These are phyloP conservation scores for Pterocarpus macrocarpus DNA, from an alignment of 306 rosid genomes.

Conservation along the genomic window DNA sequence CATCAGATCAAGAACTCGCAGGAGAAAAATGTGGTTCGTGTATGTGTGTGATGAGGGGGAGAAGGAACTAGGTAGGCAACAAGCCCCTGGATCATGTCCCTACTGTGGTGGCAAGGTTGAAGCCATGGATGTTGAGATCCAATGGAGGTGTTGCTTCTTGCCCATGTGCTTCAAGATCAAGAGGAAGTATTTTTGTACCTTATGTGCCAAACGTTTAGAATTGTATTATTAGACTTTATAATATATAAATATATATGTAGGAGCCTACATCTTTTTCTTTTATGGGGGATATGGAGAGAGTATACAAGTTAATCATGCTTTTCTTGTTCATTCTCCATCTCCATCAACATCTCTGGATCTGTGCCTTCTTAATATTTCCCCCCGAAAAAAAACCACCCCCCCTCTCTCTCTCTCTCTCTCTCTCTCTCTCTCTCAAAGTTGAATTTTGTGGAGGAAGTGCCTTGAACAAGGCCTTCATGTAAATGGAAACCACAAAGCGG, in stretches of 20 bases:
- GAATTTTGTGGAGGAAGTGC: neutral
- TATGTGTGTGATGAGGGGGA: constrained; percentile 73
- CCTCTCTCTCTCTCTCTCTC: neutral
- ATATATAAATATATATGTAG: neutral
- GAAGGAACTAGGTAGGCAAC: constrained; percentile 76
- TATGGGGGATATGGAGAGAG: too few relatives aligned
- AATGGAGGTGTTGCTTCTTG: constrained; percentile 71
- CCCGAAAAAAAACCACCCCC: too few relatives aligned
- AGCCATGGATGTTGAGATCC: constrained; percentile 78
- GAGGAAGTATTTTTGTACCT: constrained; percentile 73
- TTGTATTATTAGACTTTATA: constrained; percentile 18
- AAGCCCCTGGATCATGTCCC: constrained; percentile 86
- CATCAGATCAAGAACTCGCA: neutral
- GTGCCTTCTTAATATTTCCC: too few relatives aligned
- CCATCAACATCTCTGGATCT: neutral
- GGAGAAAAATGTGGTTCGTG: constrained; percentile 68
- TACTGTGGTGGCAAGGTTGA: constrained; percentile 81
- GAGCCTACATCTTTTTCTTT: neutral
- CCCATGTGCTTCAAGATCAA: constrained; percentile 86
- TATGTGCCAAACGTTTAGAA: constrained; percentile 75
- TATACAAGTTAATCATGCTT: neutral
- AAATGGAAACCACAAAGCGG: neutral
- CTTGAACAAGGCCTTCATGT: constrained; percentile 7
- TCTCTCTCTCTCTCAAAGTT: neutral
- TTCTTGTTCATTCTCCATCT: neutral